Base-by-base conservation (phyloP, 2,329 filamentous ascomycete genomes). In the Fusarium beomiforme region DNA sequence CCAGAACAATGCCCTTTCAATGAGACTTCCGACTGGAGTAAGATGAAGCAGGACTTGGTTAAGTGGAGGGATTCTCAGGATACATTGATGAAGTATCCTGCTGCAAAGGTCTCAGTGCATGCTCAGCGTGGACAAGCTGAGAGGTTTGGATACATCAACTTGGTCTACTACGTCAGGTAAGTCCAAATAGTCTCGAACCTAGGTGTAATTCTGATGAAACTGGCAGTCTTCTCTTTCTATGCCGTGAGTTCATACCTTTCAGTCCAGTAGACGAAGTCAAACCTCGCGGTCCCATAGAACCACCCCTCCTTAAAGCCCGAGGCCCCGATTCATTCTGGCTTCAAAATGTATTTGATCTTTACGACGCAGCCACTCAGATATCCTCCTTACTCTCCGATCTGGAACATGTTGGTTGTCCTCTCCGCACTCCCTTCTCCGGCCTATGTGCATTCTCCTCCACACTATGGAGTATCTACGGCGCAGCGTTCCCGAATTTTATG, bases 121-220 rank as follows among this genome's bases (percentile, higher is more conserved):
- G 72, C 75, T 4, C 75, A 76, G 43, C 49, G 73, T 4, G 71
- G 74, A 19, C 75, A 76, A 6, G 75, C 71, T 2, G 75, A 77
- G 53, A 67, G 58, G 16, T 77, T 76, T 36, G 75, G 73, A 3
- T 74, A 75, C 17, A 61, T 77, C 24, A 76, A 76, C 31, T 24
- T 77, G 11, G 70, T 77, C 0, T 77, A 76, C 63, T 76, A 77
- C 34, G 46, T 77, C 37, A 75, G 73, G 75, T 76, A 21, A 56
- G 46, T 0, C 13, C 3, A 4, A 1, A 0, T 11, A 10, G 0
- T 1, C 11, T 8, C 4, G 12, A 0, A 4, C 1, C 8, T 1
- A 7, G 21, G 8, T 19, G 14, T 2, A 2, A 2, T 37, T 12
- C 39, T 53, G 0, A 67, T 10, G 1, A 14, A 8, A 1, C 1